Conservation (phyloP, 495 filamentous ascomycete species). For the Penicillium psychrofluorescens region DNA sequence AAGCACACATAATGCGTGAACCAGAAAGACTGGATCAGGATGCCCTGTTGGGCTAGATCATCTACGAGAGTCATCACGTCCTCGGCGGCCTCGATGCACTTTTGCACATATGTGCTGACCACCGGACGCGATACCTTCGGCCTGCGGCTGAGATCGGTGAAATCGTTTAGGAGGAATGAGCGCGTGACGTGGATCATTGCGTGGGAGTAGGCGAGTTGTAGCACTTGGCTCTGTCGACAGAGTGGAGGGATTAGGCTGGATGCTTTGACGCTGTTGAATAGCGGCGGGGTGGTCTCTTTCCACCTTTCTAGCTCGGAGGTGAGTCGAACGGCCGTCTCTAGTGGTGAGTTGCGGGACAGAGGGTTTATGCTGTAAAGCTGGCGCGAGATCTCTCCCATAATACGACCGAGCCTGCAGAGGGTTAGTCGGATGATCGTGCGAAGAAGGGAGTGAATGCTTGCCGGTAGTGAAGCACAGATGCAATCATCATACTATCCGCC, state of each 20-base stretch:
- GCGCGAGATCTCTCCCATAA: constrained; percentile 37
- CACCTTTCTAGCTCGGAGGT: constrained; percentile 29
- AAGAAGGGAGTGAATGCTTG: constrained; percentile 4
- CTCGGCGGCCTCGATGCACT: constrained; percentile 39
- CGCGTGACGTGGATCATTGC: constrained; percentile 49
- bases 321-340: constrained; percentile 32
- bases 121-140: constrained; percentile 23
- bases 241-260: constrained; percentile 45
- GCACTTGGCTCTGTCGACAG: constrained; percentile 45
- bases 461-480: constrained; percentile 40
- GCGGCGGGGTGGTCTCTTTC: constrained; percentile 34
- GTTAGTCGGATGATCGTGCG: neutral
- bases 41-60: constrained; percentile 28
- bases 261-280: constrained; percentile 38
- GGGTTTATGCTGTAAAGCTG: constrained; percentile 43
- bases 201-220: constrained; percentile 46
- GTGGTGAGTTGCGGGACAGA: constrained; percentile 27
- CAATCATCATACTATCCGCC: constrained; percentile 40
- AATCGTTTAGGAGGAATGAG: constrained; percentile 48
- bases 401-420: constrained; percentile 30
- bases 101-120: constrained; percentile 28
- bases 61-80: constrained; percentile 32
- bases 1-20: constrained; percentile 51
- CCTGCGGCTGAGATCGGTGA: constrained; percentile 35
- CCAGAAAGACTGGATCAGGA: constrained; percentile 38